phyloP scores from a whole-genome alignment of 2,329 filamentous ascomycete species.

The Sporothrix sp. region DNA sequence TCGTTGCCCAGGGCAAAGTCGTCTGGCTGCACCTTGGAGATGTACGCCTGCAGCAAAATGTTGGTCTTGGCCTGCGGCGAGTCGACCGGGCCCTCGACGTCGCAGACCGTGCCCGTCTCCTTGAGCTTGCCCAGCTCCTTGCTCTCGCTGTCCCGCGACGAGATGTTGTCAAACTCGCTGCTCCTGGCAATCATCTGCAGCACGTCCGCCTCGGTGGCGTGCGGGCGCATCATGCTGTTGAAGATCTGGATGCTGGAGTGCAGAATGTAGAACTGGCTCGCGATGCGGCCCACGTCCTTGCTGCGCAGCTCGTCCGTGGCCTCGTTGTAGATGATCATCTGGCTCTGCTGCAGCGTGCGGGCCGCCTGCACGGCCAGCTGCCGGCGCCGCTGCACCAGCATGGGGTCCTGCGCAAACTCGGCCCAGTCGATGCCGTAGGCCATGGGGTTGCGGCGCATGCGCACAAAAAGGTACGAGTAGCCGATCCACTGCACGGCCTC shows the following conservation, averaged over 20 bases:
- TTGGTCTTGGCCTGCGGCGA: slow-evolving; percentile 86
- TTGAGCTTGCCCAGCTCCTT: slow-evolving; percentile 73
- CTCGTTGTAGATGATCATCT: slow-evolving; percentile 99
- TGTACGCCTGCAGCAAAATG: slow-evolving; percentile 86
- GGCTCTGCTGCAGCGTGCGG: slow-evolving; percentile 74
- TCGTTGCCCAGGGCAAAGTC: slow-evolving; percentile 93
- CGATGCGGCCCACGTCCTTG: slow-evolving; percentile 93
- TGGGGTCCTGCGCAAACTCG: slow-evolving; percentile 80
- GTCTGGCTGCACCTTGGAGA: slow-evolving; percentile 76
- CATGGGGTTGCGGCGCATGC: slow-evolving; percentile 86
- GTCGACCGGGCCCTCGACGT: slow-evolving; percentile 63
- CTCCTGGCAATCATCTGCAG: slow-evolving; percentile 96
- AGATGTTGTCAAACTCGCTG: slow-evolving; percentile 95
- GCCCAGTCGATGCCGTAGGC: slow-evolving; percentile 93
- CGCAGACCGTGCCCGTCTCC: slow-evolving; percentile 63
- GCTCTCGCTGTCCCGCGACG: slow-evolving; percentile 80
- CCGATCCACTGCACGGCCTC: slow-evolving; percentile 97
- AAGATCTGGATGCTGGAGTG: slow-evolving; percentile 93
- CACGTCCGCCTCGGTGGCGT: slow-evolving; percentile 81
- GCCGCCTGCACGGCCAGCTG: slow-evolving; percentile 85
- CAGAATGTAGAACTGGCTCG: slow-evolving; percentile 92
- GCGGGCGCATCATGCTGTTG: slow-evolving; percentile 85
- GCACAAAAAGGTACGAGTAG: slow-evolving; percentile 94
- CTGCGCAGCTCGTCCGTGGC: slow-evolving; percentile 82
- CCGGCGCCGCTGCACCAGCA: slow-evolving; percentile 73